Percentiles rank a stretch among this genome's conserved stretches.
These are phyloP conservation scores for Microbotryum lychnidis-dioicae DNA, from an alignment of 1,284 basidiomycete species.

Conservation along the genomic window DNA sequence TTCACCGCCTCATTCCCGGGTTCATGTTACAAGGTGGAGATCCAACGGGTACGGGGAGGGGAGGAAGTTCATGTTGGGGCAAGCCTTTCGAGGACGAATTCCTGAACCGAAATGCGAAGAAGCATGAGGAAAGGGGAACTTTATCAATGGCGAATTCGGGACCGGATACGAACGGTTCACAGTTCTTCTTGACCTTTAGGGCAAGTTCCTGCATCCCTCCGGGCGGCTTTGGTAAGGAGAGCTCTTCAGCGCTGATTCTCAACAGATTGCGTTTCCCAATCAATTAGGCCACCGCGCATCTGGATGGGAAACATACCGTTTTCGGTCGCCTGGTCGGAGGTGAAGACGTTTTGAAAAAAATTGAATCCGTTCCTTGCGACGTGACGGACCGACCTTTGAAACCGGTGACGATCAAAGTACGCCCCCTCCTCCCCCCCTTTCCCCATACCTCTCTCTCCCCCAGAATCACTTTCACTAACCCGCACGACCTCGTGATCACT, in stretches of 20 bases:
- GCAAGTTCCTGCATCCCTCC: too few relatives aligned
- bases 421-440: too few relatives aligned
- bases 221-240: too few relatives aligned
- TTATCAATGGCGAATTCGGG: constrained; percentile 92
- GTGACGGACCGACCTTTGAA: constrained; percentile 80
- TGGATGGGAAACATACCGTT: constrained; percentile 69
- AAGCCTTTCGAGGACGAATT: constrained; percentile 91
- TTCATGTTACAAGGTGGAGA: constrained; percentile 64
- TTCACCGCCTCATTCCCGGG: constrained; percentile 89
- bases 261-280: too few relatives aligned
- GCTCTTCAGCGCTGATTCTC: too few relatives aligned
- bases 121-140: constrained; percentile 58
- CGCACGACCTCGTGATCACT: too few relatives aligned
- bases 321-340: constrained; percentile 95
- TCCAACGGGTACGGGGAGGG: constrained; percentile 78
- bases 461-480: too few relatives aligned
- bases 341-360: constrained; percentile 72
- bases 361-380: constrained; percentile 74
- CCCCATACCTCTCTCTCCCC: too few relatives aligned
- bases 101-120: constrained; percentile 51
- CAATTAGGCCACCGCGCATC: constrained; percentile 54
- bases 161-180: constrained; percentile 67
- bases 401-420: constrained; percentile 64
- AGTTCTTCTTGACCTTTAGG: constrained; percentile 71
- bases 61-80: constrained; percentile 90